These are phyloP conservation scores for Candida patagonica DNA, from an alignment of 805 yeast species.

Conservation along the genomic window DNA sequence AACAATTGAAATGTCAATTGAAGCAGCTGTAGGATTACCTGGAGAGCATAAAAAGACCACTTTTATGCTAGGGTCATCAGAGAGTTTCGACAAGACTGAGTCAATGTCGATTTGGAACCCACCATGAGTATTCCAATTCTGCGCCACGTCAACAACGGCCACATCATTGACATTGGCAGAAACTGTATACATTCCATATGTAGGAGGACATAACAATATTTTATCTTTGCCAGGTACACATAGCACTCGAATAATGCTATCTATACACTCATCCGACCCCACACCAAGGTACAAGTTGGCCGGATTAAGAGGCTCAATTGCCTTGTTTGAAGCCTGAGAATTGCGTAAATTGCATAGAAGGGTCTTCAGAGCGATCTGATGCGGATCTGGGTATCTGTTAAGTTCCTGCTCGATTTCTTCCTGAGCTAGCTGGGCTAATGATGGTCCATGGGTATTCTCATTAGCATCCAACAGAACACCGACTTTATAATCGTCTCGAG, in stretches of 20 bases:
- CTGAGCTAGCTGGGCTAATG: slow-evolving; percentile 38
- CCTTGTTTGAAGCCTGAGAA: slow-evolving; percentile 19
- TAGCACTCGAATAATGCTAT: slow-evolving; percentile 73
- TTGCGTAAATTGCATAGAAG: slow-evolving; percentile 68
- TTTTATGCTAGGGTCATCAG: slow-evolving; percentile 54
- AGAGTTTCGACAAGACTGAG: slow-evolving; percentile 42
- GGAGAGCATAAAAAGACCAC: slow-evolving; percentile 85
- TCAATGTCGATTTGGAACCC: slow-evolving; percentile 57
- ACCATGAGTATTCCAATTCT: slow-evolving; percentile 36
- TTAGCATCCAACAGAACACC: slow-evolving; percentile 92
- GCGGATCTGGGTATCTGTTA: slow-evolving; percentile 96
- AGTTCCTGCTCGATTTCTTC: slow-evolving; percentile 48
- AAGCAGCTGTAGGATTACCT: slow-evolving; percentile 88
- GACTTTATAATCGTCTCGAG: slow-evolving; percentile 85
- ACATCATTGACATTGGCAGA: slow-evolving; percentile 89
- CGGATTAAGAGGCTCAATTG: slow-evolving; percentile 34
- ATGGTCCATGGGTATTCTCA: slow-evolving; percentile 90
- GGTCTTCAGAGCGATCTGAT: slow-evolving; percentile 67
- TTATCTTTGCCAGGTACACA: slow-evolving; percentile 80
- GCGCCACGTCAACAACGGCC: slow-evolving; percentile 63
- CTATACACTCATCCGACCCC: slow-evolving; percentile 95
- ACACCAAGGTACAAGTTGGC: slow-evolving; percentile 87
- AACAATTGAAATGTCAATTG: slow-evolving; percentile 42
- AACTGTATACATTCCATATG: slow-evolving; percentile 94
- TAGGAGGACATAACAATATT: slow-evolving; percentile 82